Base-by-base conservation (phyloP, 768 basidiomycete genomes). In the Phanerodontia chrysosporium region DNA sequence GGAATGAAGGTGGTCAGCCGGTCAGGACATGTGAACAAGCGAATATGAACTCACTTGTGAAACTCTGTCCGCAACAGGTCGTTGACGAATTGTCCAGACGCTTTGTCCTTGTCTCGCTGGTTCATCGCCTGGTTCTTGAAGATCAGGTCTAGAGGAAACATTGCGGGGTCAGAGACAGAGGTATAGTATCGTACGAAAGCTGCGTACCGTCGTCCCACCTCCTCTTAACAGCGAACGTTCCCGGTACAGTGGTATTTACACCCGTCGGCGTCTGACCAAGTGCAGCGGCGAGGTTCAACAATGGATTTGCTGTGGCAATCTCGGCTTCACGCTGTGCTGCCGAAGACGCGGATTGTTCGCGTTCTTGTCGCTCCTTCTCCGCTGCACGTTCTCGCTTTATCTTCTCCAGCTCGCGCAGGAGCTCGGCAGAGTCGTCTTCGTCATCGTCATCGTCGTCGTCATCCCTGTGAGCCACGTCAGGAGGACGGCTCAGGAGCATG, bases 71-170 rank as follows among this genome's bases (percentile, higher is more conserved):
- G 82, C 60, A 98, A 74, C 51, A 98, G 78, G 73, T 98, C 97
- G 69, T 99, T 98, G 62, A 98, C 94, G 69, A 98, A 98, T 58
- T 90, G 87, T 13, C 87, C 86, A 65, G 81, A 80, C 2, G 78
- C 73, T 69, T 77, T 80, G 55, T 80, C 79, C 63, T 86, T 86
- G 55, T 86, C 81, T 58, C 76, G 80, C 49, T 79, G 70, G 30
- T 80, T 83, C 74, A 86, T 86, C 0, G 97, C 92, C 73, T 99
- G 97, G 72, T 98, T 98, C 78, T 98, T 98, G 84, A 98, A 98
- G 68, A 98, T 95, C 55, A 97, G 78, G 73, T 99, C 94, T 94
- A 53, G 27, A 32, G 28, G 42, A 58, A 10, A 27, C 27, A 42
- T 10, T 24, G 24, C 46, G 36, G 22, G 13, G 22, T 55, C 10